Base-by-base conservation (phyloP, 1,284 basidiomycete species). In the Microbotryum intermedium region DNA sequence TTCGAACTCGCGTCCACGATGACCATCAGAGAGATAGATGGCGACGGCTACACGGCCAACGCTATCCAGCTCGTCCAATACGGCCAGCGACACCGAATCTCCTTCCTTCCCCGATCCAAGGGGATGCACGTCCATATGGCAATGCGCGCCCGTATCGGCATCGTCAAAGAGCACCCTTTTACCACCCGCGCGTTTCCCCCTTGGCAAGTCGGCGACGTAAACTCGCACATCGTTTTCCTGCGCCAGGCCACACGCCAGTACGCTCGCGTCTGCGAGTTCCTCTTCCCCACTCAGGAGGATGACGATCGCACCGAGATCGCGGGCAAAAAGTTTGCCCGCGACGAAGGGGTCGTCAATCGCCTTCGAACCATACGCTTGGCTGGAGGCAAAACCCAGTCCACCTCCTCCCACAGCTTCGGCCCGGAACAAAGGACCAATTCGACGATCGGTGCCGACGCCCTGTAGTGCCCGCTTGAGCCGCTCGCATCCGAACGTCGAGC, bases 201-300 rank as follows among this genome's bases (percentile, higher is more conserved):
- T 52, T 48, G 55, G 34, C 39, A 53, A 60, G 34, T 62, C 59
- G 18, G 60, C 60, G 6, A 60, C 46, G 29, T 64, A 58, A 18
- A 69, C 53, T 28, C 60, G 64, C 2, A 69, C 56, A 39, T 51
- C 60, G 8, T 50, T 48, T 16, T 53, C 59, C 13, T 47, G 39
- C 21, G 59, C 63, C 28, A 65, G 61, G 16, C 59, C 50, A 53
- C 69, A 70, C 26, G 65, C 61, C 46, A 70, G 21, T 21, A 20
- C 34, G 21, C 61, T 34, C 43, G 58, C 65, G 21, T 61, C 60
- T 1, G 56, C 59, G 4, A 61, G 47, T 50, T 68, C 68, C 3
- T 60, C 58, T 29, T 21, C 26, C n/a, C 60, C 56, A n/a, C 53
- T 58, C 8, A 67, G 29, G 44, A 70, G 53, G 13, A 68, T 20